phyloP scores from a whole-genome alignment of 2,329 filamentous ascomycete genomes.

The Verticillium klebahnii region DNA sequence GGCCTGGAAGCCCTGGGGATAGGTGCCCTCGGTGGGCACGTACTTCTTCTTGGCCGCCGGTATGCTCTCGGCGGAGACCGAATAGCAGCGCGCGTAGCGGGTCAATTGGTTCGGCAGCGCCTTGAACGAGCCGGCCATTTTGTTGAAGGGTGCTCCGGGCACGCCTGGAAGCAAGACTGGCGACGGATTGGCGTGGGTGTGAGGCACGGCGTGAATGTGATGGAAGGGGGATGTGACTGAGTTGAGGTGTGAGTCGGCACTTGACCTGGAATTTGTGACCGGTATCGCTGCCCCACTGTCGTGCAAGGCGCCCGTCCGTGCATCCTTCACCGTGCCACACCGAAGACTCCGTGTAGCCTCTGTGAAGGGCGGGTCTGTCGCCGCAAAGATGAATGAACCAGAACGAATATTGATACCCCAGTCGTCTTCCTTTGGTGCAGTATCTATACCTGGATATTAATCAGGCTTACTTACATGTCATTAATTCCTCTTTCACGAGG shows the following conservation, averaged over 20 bases:
- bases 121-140: conserved; percentile 12
- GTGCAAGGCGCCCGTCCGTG: not conserved
- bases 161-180: not conserved
- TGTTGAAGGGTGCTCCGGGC: not conserved
- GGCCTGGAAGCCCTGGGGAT: conserved; percentile 84
- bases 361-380: no score
- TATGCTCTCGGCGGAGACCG: conserved; percentile 56
- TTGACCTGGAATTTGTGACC: not conserved
- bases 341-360: not conserved
- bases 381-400: no score
- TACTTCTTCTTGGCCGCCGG: conserved; percentile 86
- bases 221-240: not conserved
- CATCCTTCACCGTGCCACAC: not conserved
- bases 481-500: no score
- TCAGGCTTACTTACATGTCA: no score
- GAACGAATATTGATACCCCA: no score
- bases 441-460: no score
- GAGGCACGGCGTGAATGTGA: not conserved
- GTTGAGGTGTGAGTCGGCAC: not conserved
- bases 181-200: not conserved
- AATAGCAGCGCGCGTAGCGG: conserved; percentile 43
- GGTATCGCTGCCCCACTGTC: not conserved
- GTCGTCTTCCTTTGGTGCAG: no score
- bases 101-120: conserved; percentile 12
- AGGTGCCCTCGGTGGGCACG: conserved; percentile 77